These are phyloP conservation scores for Tetratostichococcus sp. DNA, from an alignment of 139 green algal species.

Conservation along the genomic window DNA sequence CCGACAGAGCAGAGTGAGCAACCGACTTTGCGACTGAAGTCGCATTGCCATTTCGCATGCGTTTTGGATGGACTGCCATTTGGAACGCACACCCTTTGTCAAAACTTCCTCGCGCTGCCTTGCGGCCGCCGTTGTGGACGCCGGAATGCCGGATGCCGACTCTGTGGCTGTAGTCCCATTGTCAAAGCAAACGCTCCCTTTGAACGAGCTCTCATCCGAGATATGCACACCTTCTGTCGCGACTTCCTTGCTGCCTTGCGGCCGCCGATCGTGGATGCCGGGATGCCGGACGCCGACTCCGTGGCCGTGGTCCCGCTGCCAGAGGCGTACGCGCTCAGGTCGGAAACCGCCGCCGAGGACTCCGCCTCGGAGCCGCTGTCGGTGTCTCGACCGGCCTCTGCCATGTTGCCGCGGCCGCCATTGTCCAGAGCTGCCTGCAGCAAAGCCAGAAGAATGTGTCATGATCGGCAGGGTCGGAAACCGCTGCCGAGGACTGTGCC, in stretches of 20 bases:
- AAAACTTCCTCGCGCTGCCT: conserved; percentile 19
- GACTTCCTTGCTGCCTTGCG: conserved; percentile 24
- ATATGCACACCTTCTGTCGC: conserved; percentile 8
- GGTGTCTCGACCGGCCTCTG: conserved; percentile 14
- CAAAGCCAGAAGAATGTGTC: too few species aligned
- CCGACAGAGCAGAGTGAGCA: too few species aligned
- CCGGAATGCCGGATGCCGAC: background rate
- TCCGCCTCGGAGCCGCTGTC: conserved; percentile 19
- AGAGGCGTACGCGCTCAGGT: conserved; percentile 46
- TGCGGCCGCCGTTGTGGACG: conserved; percentile 41
- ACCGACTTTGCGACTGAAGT: too few species aligned
- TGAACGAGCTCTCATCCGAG: too few species aligned
- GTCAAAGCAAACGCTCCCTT: too few species aligned
- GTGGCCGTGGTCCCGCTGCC: conserved; percentile 5
- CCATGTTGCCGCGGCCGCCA: conserved; percentile 14
- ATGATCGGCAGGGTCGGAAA: too few species aligned
- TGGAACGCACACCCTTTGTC: conserved; percentile 10
- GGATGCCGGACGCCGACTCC: background rate
- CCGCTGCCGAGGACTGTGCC: too few species aligned
- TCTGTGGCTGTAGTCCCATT: conserved; percentile 1
- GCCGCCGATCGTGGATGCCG: conserved; percentile 39
- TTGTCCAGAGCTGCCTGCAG: conserved; percentile 10
- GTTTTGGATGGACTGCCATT: too few species aligned
- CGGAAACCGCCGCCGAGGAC: conserved; percentile 38
- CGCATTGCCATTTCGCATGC: too few species aligned